Conservation (phyloP, 2,329 filamentous ascomycete genomes). For the Coccinonectria pachysandricola region DNA sequence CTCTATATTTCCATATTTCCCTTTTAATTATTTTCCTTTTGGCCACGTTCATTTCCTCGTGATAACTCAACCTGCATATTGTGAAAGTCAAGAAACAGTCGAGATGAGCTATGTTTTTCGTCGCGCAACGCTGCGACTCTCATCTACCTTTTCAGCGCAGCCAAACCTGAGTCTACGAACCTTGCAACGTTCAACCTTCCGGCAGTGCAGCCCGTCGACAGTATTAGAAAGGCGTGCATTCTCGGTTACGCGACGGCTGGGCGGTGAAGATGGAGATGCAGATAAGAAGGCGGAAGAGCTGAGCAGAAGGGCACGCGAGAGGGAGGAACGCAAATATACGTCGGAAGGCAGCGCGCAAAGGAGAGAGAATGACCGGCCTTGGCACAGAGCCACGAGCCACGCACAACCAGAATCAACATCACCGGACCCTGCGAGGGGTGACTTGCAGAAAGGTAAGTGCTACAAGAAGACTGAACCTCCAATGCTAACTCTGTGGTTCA, state of each 20-base stretch:
- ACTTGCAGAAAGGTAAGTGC: conserved; percentile 14
- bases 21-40: no score
- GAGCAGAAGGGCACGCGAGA: conserved; percentile 12
- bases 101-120: conserved; percentile 13
- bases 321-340: conserved; percentile 11
- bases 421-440: conserved; percentile 8
- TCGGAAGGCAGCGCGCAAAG: conserved; percentile 15
- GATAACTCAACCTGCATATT: no score
- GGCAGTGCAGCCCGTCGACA: no score
- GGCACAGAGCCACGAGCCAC: conserved; percentile 13
- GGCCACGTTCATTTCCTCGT: no score
- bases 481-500: neutral
- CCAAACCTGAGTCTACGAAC: no score
- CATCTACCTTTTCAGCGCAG: no score
- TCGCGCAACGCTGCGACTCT: conserved; percentile 10
- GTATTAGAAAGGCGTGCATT: conserved; percentile 8
- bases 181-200: conserved; percentile 2
- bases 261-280: no score
- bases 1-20: no score
- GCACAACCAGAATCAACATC: conserved; percentile 8
- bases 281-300: conserved; percentile 6
- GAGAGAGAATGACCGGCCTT: conserved; percentile 17
- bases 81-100: conserved; percentile 1
- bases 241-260: no score
- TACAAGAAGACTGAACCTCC: neutral